Evolutionary conservation across 2,329 filamentous ascomycete species (phyloP), one percentile per base, ranked within the genome.

Genomic region (Cladobotryum mycophilum): DNA sequence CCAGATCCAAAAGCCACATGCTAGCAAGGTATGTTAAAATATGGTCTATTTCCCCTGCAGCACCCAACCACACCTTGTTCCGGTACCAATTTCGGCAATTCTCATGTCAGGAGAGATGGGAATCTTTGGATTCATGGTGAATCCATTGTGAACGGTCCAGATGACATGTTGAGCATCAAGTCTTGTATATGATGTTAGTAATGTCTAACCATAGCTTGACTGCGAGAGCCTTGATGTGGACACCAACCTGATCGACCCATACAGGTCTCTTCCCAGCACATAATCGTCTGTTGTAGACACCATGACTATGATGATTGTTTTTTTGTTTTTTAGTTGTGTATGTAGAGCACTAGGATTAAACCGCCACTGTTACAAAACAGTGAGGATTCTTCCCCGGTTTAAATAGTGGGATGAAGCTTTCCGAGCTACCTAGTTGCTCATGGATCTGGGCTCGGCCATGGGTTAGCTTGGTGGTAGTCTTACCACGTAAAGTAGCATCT

Each of bases 131-230:
- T 52, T 20, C 3, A 49, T 41, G 3, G 42, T 49, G 25, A 40
- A 52, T 20, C 51, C 47, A 35, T 50, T 42, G 17, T 51, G 48
- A 5, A 53, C 46, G 8, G 25, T 45, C 18, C 34, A 53, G 4
- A 53, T 22, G n/a, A 51, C 40, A 5, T 53, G 51, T 35, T 53
- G 51, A 3, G 43, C 36, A 25, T 53, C 48, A 8, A 53, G 40
- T 17, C 50, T 52, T 18, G 12, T 35, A 17, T 6, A 6, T 2
- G 25, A 30, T 30, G 9, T 30, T 30, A 30, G 25, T 7, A 30
- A 11, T 11, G 25, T 30, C 9, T 30, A 30, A 30, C 9, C 4
- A 30, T 8, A 4, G 6, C 25, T 30, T 30, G 25, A 30, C 25
- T 30, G 25, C 6, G 6, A 11, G 9, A 30, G 9, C 9, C 6